Percentiles rank a stretch among this genome's conserved stretches.
Conservation (phyloP, 2,329 filamentous ascomycete species). For the Calcarisporium arbuscula region DNA sequence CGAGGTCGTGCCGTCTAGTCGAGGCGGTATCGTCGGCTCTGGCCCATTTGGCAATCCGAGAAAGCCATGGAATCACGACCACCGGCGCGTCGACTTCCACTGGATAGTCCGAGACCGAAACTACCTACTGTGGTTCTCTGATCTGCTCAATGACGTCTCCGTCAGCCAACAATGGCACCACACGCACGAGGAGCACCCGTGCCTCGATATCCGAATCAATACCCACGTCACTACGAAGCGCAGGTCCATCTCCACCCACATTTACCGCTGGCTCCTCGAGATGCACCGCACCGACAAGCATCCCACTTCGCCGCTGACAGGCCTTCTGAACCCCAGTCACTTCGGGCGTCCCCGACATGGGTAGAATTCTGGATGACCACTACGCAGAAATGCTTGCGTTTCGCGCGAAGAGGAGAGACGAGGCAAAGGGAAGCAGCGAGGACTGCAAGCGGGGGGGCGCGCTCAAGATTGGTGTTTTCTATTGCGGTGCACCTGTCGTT, state of each 20-base stretch:
- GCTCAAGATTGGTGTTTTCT: conserved; percentile 51
- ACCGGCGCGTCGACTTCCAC: conserved; percentile 51
- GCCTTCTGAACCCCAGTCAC: conserved; percentile 44
- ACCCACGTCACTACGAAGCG: conserved; percentile 52
- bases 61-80: conserved; percentile 23
- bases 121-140: conserved; percentile 50
- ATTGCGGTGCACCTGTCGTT: conserved; percentile 50
- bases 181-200: conserved; percentile 25
- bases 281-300: conserved; percentile 45
- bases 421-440: too few species aligned
- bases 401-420: too few species aligned
- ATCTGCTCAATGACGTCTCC: conserved; percentile 44
- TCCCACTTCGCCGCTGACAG: conserved; percentile 47
- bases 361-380: conserved; percentile 44
- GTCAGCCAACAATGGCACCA: conserved; percentile 31
- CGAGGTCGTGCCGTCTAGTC: too few species aligned
- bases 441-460: too few species aligned
- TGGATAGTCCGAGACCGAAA: conserved; percentile 55
- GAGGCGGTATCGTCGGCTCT: too few species aligned
- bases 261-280: conserved; percentile 51
- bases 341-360: conserved; percentile 51
- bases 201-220: conserved; percentile 47
- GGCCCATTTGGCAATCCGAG: too few species aligned
- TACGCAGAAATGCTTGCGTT: conserved; percentile 44
- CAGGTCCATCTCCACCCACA: conserved; percentile 44